phyloP scores from a whole-genome alignment of 2,329 filamentous ascomycete genomes.

The Plectosphaerella cucumerina region DNA sequence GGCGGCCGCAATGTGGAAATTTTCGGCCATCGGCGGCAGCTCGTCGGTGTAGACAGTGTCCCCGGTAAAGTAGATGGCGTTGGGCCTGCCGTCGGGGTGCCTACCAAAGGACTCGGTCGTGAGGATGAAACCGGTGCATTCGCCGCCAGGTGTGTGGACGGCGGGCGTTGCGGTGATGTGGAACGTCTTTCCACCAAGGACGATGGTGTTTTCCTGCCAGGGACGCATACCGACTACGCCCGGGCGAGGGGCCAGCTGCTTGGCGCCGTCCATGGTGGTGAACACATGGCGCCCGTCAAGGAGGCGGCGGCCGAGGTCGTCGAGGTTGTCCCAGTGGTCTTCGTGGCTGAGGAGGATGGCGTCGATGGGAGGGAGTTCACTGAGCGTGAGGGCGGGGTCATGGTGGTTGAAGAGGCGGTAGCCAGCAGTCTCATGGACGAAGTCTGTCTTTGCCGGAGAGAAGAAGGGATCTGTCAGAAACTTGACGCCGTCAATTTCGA shows the following conservation, averaged over 20 bases:
- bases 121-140: conserved; percentile 41
- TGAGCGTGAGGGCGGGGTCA: conserved; percentile 28
- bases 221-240: conserved; percentile 32
- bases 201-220: conserved; percentile 31
- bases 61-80: conserved; percentile 44
- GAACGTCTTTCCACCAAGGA: conserved; percentile 26
- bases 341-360: conserved; percentile 46
- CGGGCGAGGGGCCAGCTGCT: conserved; percentile 36
- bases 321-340: conserved; percentile 46
- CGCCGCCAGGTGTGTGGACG: conserved; percentile 36
- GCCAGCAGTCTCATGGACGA: background rate
- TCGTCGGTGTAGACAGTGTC: conserved; percentile 44
- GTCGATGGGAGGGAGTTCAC: conserved; percentile 38
- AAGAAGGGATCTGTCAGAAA: conserved; percentile 44
- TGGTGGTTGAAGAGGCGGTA: conserved; percentile 23
- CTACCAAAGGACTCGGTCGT: conserved; percentile 29
- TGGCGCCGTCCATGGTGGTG: conserved; percentile 39
- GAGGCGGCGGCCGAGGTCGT: conserved; percentile 37
- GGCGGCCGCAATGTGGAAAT: conserved; percentile 31
- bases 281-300: conserved; percentile 41
- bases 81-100: conserved; percentile 27
- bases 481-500: conserved; percentile 35
- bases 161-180: conserved; percentile 37
- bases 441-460: conserved; percentile 24
- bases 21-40: conserved; percentile 25